A percentile compares a stretch with the other conserved stretches of the same genome.
phyloP scores from a whole-genome alignment of 495 filamentous ascomycete genomes.

The Neurospora intermedia region DNA sequence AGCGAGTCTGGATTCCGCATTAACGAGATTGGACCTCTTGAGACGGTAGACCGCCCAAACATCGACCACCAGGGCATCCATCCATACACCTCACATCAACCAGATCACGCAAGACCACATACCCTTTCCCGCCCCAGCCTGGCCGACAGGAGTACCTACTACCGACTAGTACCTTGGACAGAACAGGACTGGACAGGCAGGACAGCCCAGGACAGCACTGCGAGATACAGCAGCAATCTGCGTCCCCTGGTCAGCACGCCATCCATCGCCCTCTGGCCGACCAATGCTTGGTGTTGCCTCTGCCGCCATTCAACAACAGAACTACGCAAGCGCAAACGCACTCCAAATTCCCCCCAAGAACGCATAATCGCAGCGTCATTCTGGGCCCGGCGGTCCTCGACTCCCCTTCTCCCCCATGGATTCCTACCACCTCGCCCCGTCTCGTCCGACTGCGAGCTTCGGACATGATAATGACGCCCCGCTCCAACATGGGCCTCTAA shows the following conservation, averaged over 20 bases:
- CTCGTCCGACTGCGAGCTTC: constrained; percentile 11
- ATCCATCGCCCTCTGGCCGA: constrained; percentile 22
- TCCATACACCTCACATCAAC: neutral
- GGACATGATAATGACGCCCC: constrained; percentile 19
- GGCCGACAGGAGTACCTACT: neutral
- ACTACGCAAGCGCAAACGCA: constrained; percentile 17
- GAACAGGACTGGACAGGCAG: neutral
- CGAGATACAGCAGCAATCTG: constrained; percentile 1
- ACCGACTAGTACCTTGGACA: neutral
- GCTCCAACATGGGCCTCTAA: constrained; percentile 16
- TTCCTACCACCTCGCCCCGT: constrained; percentile 7
- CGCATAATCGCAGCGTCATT: neutral
- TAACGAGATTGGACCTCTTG: neutral
- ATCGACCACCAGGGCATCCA: neutral
- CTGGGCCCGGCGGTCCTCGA: constrained; percentile 8
- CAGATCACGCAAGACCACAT: neutral
- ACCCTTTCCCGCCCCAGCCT: neutral
- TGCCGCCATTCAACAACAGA: constrained; percentile 15
- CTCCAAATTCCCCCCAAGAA: neutral
- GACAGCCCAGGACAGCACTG: constrained; percentile 5
- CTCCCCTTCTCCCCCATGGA: constrained; percentile 15
- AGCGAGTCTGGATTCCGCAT: neutral
- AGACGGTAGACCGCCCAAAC: neutral
- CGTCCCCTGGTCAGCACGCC: constrained; percentile 21
- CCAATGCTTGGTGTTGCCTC: constrained; percentile 16